phyloP scores from a whole-genome alignment of 495 filamentous ascomycete species.

The Hyaloscypha variabilis region DNA sequence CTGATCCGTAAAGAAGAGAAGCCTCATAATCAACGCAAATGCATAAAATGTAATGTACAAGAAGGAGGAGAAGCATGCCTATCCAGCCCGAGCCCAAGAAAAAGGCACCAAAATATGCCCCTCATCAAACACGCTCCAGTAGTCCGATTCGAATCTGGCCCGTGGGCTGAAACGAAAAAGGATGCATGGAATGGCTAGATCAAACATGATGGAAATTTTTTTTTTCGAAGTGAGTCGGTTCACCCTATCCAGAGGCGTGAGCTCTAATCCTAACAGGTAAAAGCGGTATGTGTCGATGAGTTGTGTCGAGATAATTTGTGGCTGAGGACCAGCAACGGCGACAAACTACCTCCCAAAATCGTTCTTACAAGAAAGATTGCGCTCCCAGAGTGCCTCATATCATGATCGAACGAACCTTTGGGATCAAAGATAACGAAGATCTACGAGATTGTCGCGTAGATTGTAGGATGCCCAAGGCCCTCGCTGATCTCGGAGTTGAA shows the following conservation, averaged over 20 bases:
- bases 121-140: not conserved
- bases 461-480: slow-evolving; percentile 15
- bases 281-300: slow-evolving; percentile 5
- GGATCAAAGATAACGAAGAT: not conserved
- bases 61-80: slow-evolving; percentile 19
- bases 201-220: slow-evolving; percentile 10
- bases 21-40: slow-evolving; percentile 7
- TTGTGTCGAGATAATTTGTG: slow-evolving; percentile 18
- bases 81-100: not conserved
- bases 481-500: slow-evolving; percentile 23
- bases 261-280: slow-evolving; percentile 14
- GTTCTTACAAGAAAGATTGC: slow-evolving; percentile 25
- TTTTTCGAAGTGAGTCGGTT: slow-evolving; percentile 17
- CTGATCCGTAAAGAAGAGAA: slow-evolving; percentile 8
- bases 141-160: not conserved
- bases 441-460: slow-evolving; percentile 15
- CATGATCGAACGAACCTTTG: not conserved
- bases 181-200: slow-evolving; percentile 8
- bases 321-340: slow-evolving; percentile 21
- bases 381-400: slow-evolving; percentile 24
- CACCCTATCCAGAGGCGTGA: slow-evolving; percentile 26
- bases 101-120: not conserved
- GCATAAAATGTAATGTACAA: slow-evolving; percentile 24
- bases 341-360: slow-evolving; percentile 23
- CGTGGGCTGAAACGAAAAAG: not conserved